Evolutionary conservation across 495 filamentous ascomycete genomes (phyloP), one percentile per base, ranked within the genome.

Genomic region (Podospora pseudopauciseta): DNA sequence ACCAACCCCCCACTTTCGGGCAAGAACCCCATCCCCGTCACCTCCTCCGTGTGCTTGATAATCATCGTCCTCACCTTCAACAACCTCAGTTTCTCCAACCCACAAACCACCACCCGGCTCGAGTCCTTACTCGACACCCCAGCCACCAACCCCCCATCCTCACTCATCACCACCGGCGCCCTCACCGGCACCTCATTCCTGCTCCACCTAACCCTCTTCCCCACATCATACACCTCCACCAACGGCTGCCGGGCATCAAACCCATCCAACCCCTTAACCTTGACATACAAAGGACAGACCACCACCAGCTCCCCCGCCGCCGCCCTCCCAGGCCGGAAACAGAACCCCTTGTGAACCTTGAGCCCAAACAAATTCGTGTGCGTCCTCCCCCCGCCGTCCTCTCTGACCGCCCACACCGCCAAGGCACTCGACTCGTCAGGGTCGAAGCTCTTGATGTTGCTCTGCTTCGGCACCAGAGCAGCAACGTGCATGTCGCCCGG

Each of bases 11-110:
- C 23, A 30, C 67, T 65, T 20, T 66, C 66, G 18, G 71, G 68
- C 60, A 65, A 20, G 9, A 74, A 73, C 26, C 57, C 68, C 60
- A 74, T 9, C 59, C 75, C 70, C 39, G 74, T 75, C 18, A 78
- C 71, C 54, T 66, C 66, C 5, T 63, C 70, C 28, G 23, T 61
- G 44, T 78, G 76, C 16, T 44, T 49, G 11, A 67, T 39, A 0
- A 74, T 3, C 4, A 71, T 32, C 11, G 26, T 23, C 34, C 7
- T 54, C 11, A 72, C 44, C 30, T n/a, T 20, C 3, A 53, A n/a
- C 16, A 30, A 30, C 39, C 7, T 32, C 30, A 32, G 4, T 0
- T 18, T 49, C 5, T 64, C 63, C 44, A 60, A 18, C 30, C 63
- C 3, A 26, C 16, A 4, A 4, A 67, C 5, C 27, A 74, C 58